Evolutionary conservation across 2,329 filamentous ascomycete species (phyloP).

Genomic region (Fusarium drepaniforme): DNA sequence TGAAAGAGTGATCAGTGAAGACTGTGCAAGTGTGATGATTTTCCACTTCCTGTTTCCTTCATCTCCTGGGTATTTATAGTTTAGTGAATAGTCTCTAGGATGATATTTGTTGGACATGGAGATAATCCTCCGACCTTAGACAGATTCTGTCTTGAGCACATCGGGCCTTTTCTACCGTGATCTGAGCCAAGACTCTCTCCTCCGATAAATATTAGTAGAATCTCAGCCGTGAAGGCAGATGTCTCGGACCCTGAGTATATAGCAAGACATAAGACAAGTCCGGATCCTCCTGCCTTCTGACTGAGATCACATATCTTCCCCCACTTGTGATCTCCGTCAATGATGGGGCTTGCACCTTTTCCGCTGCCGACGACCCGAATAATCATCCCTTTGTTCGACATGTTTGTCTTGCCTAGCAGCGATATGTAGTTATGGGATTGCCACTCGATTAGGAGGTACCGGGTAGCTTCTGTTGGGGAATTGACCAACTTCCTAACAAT

Average conservation of each 20-base stretch:
- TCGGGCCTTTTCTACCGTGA: not conserved
- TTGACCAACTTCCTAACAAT: accelerated
- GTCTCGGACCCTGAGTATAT: not conserved
- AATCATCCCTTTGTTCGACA: not conserved
- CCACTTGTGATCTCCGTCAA: not conserved
- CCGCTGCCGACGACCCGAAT: not conserved
- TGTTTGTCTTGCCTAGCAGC: not conserved
- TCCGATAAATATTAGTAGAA: not conserved
- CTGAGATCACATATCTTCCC: not conserved
- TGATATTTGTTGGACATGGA: not conserved
- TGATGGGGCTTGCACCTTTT: not conserved
- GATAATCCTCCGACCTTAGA: not conserved
- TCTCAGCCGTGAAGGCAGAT: not conserved
- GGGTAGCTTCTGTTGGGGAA: not conserved
- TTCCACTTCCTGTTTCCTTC: not conserved
- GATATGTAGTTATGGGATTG: accelerated
- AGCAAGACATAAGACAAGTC: not conserved
- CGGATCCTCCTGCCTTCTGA: not conserved
- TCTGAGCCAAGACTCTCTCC: not conserved
- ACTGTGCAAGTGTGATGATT: not conserved
- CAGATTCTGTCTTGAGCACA: not conserved
- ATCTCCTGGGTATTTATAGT: not conserved
- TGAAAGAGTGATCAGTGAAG: not conserved
- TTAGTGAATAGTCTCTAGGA: accelerated
- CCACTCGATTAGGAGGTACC: not conserved